Percentiles rank a stretch among this genome's conserved stretches.
phyloP scores from a whole-genome alignment of 495 filamentous ascomycete species.

The Viridothelium virens region DNA sequence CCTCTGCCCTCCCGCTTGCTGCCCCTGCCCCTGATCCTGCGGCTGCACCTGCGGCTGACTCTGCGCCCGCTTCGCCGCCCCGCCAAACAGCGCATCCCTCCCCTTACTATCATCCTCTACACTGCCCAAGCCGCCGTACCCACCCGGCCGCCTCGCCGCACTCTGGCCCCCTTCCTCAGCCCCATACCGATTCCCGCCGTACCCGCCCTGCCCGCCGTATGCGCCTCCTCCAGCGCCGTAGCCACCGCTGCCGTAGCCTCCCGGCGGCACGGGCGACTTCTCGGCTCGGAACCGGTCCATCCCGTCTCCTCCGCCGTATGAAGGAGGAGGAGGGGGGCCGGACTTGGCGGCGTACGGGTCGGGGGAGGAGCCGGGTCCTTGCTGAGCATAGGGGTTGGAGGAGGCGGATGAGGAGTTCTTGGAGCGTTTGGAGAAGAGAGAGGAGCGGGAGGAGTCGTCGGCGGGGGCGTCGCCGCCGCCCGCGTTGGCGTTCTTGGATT shows the following conservation, averaged over 20 bases:
- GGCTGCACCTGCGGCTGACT: constrained; percentile 28
- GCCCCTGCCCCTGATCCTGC: constrained; percentile 16
- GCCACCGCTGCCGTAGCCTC: constrained; percentile 27
- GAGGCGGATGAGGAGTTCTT: constrained; percentile 20
- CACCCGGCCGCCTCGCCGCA: constrained; percentile 15
- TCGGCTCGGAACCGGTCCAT: constrained; percentile 24
- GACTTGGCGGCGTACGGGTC: constrained; percentile 32
- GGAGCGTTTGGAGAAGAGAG: constrained; percentile 30
- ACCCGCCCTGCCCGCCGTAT: constrained; percentile 27
- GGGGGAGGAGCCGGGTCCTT: constrained; percentile 17
- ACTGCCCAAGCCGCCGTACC: constrained; percentile 32
- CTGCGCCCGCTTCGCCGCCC: constrained; percentile 42
- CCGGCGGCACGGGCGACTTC: constrained; percentile 32
- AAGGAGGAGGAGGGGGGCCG: constrained; percentile 18
- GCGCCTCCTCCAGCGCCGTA: constrained; percentile 16
- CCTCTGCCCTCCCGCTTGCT: constrained; percentile 31
- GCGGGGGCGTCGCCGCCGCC: constrained; percentile 24
- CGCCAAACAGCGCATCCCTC: constrained; percentile 49
- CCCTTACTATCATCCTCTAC: constrained; percentile 27
- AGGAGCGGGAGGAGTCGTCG: constrained; percentile 26
- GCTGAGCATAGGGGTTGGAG: constrained; percentile 21
- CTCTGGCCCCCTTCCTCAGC: constrained; percentile 8
- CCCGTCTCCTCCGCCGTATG: constrained; percentile 19
- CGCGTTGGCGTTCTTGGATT: constrained; percentile 25
- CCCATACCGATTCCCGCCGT: constrained; percentile 31